A percentile compares a stretch with the other conserved stretches of the same genome.
Evolutionary conservation across 768 basidiomycete species (phyloP).

Genomic region (Hygrocybe punicea): DNA sequence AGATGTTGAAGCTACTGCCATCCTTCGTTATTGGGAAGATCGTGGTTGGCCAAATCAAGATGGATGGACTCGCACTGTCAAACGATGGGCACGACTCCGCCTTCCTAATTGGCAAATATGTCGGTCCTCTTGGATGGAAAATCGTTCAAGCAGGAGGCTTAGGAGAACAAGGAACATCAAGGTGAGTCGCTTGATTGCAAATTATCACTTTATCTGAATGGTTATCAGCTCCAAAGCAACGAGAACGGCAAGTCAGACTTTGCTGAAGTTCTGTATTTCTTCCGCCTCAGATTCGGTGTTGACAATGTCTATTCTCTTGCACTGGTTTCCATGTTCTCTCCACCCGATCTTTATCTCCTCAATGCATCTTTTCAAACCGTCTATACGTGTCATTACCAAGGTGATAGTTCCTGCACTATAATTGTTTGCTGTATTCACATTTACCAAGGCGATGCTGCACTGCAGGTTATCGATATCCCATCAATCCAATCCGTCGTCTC

Average conservation of each 20-base stretch:
- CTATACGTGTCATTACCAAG: constrained; percentile 13
- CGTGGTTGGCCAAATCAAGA: background rate
- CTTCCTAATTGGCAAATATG: constrained; percentile 12
- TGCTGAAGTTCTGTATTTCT: constrained; percentile 25
- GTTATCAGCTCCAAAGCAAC: background rate
- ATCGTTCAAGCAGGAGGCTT: background rate
- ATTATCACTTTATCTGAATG: background rate
- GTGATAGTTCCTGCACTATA: background rate
- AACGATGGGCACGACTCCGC: constrained; percentile 11
- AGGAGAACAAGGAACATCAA: constrained; percentile 6
- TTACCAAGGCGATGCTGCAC: constrained; percentile 11
- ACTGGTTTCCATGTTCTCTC: constrained; percentile 20
- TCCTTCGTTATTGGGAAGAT: background rate
- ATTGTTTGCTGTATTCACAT: constrained; percentile 10
- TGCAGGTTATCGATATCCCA: constrained; percentile 14
- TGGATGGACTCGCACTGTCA: background rate
- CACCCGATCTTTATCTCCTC: constrained; percentile 15
- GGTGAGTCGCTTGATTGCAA: background rate
- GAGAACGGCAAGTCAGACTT: constrained; percentile 1
- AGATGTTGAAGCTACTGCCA: background rate
- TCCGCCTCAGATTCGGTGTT: constrained; percentile 5
- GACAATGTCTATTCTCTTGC: constrained; percentile 11
- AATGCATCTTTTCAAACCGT: constrained; percentile 19
- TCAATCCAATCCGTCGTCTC: constrained; percentile 21
- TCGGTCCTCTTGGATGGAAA: constrained; percentile 8